These are phyloP conservation scores for Paulownia fortunei DNA, from an alignment of 257 asterid genomes.

Conservation along the genomic window DNA sequence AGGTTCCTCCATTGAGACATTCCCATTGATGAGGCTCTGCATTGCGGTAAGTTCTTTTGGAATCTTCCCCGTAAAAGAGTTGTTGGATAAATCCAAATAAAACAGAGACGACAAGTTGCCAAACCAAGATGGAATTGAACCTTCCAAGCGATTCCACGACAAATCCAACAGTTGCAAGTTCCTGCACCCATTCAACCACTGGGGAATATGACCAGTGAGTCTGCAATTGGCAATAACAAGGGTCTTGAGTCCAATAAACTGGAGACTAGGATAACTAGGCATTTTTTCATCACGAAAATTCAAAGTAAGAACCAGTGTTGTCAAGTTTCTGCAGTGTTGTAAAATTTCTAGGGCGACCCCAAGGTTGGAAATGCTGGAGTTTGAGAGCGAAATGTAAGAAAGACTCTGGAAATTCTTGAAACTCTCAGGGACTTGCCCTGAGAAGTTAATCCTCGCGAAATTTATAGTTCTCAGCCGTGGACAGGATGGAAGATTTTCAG, in stretches of 20 bases:
- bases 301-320: conserved; percentile 65
- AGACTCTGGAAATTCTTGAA: conserved; percentile 68
- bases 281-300: conserved; percentile 61
- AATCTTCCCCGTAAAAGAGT: conserved; percentile 64
- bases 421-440: conserved; percentile 73
- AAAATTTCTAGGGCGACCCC: conserved; percentile 56
- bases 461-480: conserved; percentile 51
- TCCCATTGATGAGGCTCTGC: conserved; percentile 53
- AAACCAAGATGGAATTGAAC: conserved; percentile 74
- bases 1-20: conserved; percentile 45
- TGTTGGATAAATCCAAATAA: conserved; percentile 83
- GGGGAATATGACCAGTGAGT: conserved; percentile 72
- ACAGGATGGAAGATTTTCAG: conserved; percentile 65
- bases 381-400: conserved; percentile 67
- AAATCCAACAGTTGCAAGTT: conserved; percentile 70
- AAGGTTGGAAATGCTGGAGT: conserved; percentile 61
- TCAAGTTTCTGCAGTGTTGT: conserved; percentile 70
- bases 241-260: conserved; percentile 56
- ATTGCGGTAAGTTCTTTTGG: conserved; percentile 64
- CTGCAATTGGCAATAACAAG: conserved; percentile 75
- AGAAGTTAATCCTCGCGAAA: conserved; percentile 61
- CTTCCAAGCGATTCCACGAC: conserved; percentile 72
- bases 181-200: conserved; percentile 61
- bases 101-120: conserved; percentile 62
- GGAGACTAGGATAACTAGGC: conserved; percentile 56